These are phyloP conservation scores for Trichoderma sp. DNA, from an alignment of 2,329 filamentous ascomycete species.

Conservation along the genomic window DNA sequence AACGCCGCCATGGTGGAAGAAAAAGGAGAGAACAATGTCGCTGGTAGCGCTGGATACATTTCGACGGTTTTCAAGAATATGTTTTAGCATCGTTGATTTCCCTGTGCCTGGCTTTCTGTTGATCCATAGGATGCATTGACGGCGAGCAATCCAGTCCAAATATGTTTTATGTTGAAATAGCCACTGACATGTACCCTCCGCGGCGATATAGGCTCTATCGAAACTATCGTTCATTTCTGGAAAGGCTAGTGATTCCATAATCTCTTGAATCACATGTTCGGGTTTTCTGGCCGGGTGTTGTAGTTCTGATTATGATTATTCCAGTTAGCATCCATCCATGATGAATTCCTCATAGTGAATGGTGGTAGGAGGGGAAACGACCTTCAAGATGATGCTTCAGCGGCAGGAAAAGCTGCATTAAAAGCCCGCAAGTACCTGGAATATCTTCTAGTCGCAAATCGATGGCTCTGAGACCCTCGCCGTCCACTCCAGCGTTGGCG, in stretches of 20 bases:
- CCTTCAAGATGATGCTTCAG: not conserved
- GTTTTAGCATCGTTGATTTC: not conserved
- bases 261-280: not conserved
- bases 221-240: not conserved
- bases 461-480: not conserved
- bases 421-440: not conserved
- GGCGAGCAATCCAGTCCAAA: no score
- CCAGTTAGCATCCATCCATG: not conserved
- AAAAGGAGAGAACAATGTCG: not conserved
- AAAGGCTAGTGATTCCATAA: not conserved
- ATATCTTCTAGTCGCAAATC: not conserved
- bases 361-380: not conserved
- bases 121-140: not conserved
- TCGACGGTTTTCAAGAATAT: not conserved
- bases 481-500: not conserved
- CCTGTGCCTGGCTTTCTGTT: not conserved
- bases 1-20: not conserved
- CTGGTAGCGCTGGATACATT: not conserved
- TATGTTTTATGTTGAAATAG: not conserved
- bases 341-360: no score
- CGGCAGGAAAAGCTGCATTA: accelerated
- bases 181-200: not conserved
- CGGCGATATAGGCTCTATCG: not conserved
- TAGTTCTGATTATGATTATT: not conserved
- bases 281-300: not conserved